Evolutionary conservation across 2,329 filamentous ascomycete genomes (phyloP), one percentile per base, ranked within the genome.

Genomic region (Botrytis porri): DNA sequence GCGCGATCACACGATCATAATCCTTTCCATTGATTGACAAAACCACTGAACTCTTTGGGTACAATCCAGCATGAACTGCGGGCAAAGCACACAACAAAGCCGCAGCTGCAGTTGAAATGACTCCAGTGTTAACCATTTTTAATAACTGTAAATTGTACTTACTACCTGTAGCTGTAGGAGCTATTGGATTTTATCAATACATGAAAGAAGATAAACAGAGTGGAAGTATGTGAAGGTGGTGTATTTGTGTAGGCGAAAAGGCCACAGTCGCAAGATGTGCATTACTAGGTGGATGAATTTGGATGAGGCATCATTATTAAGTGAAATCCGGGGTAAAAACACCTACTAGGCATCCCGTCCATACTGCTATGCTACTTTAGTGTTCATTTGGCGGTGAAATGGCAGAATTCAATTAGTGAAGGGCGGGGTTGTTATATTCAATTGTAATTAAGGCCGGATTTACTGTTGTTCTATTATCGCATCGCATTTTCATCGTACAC

Each of bases 21-120:
- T 87, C 92, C 83, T 92, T 93, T 73, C 87, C 87, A 79, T 92
- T 90, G 76, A 98, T 84, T 82, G 97, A 93, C 61, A 98, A 82
- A 61, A 99, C 96, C 20, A 93, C 90, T 2, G 95, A 98, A 81
- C 87, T 93, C 84, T 95, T 97, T 74, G 89, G 84, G 84, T 99
- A 99, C 74, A 99, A 83, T 77, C 89, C 89, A 76, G 92, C 91
- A 71, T 87, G 87, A 69, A 87, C 86, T 10, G 70, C 48, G 43
- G 92, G 89, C 69, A 93, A 81, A 72, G 89, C 86, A 75, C 92
- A 87, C 76, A 96, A 84, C 66, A 93, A 83, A 74, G 89, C 89
- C 75, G 87, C 87, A 79, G 88, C 78, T 39, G 79, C 85, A 80
- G 87, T 83, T 80, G 87, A 83, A 80, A 89, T 80, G 67, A 85